Evolutionary conservation across 169 alveolate species (phyloP), one percentile per base, ranked within the genome.

Genomic region (Cryptosporidium viatorum): DNA sequence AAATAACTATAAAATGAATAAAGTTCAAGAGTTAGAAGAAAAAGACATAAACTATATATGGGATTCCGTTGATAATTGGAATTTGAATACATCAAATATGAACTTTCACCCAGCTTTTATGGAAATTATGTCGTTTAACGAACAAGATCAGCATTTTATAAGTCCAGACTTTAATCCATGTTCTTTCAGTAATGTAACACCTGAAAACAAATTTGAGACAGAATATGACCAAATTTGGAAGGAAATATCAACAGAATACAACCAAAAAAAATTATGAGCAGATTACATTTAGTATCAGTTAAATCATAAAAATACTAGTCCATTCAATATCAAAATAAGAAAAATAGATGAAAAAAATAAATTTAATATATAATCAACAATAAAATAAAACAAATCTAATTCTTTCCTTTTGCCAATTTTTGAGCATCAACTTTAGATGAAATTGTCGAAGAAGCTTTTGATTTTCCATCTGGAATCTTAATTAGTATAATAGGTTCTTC

Each of bases 401-500:
- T 45, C 59, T 41, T 86, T 43, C 96, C 96, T 59, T 86, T 92
- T 35, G 92, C 35, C 4, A 86, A 41, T 18, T 71, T 71, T 43
- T 86, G 92, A 21, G 91, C 92, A 86, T 93, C 95, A 71, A 94
- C 87, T 84, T 93, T 85, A 4, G 93, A 84, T 6, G 68, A 62
- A 26, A 94, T 73, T 8, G 60, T 67, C 21, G 93, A 86, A 85
- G 91, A 85, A 23, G 91, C 86, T 37, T 93, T 95, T 67, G 95
- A 91, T 75, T 95, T 96, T 16, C 99, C 97, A 92, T 96, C 99
- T 52, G 99, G 99, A 60, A 97, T 96, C 93, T 93, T 97, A 84
- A 96, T 94, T 35, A 98, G 91, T 48, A 91, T 94, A 62, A 93
- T 60, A 9, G 94, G 92, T 7, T 94, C 91, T 51, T 93, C 91